Percentiles rank a stretch among this genome's conserved stretches.
phyloP scores from a whole-genome alignment of 768 basidiomycete species.

The Melanogaster broomeanus region DNA sequence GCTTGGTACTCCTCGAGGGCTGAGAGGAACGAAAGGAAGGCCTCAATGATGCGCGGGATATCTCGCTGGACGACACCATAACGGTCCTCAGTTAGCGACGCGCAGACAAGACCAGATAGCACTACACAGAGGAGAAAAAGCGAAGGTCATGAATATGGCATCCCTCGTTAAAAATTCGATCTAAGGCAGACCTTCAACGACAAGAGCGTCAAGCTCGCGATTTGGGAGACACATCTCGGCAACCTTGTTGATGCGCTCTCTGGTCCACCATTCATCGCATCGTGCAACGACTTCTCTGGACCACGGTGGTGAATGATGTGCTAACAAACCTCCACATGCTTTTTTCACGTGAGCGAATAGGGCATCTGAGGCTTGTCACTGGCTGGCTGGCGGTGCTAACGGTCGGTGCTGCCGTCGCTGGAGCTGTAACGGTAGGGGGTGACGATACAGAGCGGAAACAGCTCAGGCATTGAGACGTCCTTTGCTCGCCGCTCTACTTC shows the following conservation, averaged over 20 bases:
- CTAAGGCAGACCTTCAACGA: slow-evolving; percentile 56
- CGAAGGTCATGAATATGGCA: background rate
- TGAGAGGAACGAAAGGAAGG: slow-evolving; percentile 62
- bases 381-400: background rate
- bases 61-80: slow-evolving; percentile 86
- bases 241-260: slow-evolving; percentile 51
- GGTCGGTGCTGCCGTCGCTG: background rate
- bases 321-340: slow-evolving; percentile 3
- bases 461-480: slow-evolving; percentile 44
- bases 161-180: background rate
- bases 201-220: slow-evolving; percentile 60
- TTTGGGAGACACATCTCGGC: slow-evolving; percentile 61
- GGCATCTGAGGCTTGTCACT: background rate
- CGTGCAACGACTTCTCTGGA: slow-evolving; percentile 24
- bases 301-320: slow-evolving; percentile 32
- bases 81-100: slow-evolving; percentile 76
- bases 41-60: slow-evolving; percentile 80
- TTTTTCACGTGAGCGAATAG: slow-evolving; percentile 5
- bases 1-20: slow-evolving; percentile 66
- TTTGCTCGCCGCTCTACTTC: slow-evolving; percentile 21
- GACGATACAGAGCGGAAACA: slow-evolving; percentile 46
- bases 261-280: slow-evolving; percentile 55
- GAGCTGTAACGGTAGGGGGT: slow-evolving; percentile 12
- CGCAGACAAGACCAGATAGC: slow-evolving; percentile 64
- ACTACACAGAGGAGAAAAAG: slow-evolving; percentile 39